Conservation (phyloP, 2,329 filamentous ascomycete species). For the Stemphylium lycopersici region DNA sequence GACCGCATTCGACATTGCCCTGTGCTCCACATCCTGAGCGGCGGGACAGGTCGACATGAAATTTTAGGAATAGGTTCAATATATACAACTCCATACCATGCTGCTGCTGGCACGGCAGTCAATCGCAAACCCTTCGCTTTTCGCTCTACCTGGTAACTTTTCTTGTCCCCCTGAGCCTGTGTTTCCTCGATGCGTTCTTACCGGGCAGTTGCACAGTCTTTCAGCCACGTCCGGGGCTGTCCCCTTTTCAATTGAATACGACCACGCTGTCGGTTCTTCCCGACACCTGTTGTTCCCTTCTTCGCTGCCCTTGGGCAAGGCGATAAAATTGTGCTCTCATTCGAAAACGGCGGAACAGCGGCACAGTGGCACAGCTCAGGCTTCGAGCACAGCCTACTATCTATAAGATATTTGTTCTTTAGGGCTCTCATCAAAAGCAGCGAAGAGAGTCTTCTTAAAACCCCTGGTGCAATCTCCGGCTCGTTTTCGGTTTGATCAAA, state of each 20-base stretch:
- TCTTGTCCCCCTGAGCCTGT: slow-evolving; percentile 1
- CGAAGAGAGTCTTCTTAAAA: background rate
- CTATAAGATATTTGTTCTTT: background rate
- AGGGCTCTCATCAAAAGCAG: background rate
- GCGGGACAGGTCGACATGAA: slow-evolving; percentile 36
- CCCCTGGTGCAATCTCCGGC: background rate
- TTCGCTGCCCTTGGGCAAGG: background rate
- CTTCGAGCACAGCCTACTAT: no score
- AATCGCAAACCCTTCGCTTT: slow-evolving; percentile 18
- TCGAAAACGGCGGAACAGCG: background rate
- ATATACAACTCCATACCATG: slow-evolving; percentile 32
- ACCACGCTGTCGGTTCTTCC: slow-evolving; percentile 1
- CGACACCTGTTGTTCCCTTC: background rate
- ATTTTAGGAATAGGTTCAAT: slow-evolving; percentile 33
- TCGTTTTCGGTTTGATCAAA: background rate
- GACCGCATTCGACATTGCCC: slow-evolving; percentile 31
- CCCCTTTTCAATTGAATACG: background rate
- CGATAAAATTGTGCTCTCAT: background rate
- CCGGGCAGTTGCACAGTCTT: slow-evolving; percentile 15
- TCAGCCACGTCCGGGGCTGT: slow-evolving; percentile 22
- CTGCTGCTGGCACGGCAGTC: slow-evolving; percentile 19
- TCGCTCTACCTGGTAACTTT: slow-evolving; percentile 9
- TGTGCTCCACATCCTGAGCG: slow-evolving; percentile 33
- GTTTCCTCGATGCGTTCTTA: slow-evolving; percentile 5
- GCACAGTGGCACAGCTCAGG: background rate